Percentiles rank a stretch among this genome's conserved stretches.
Evolutionary conservation across 2,329 filamentous ascomycete species (phyloP).

Genomic region (Verticillium zaregamsianum): DNA sequence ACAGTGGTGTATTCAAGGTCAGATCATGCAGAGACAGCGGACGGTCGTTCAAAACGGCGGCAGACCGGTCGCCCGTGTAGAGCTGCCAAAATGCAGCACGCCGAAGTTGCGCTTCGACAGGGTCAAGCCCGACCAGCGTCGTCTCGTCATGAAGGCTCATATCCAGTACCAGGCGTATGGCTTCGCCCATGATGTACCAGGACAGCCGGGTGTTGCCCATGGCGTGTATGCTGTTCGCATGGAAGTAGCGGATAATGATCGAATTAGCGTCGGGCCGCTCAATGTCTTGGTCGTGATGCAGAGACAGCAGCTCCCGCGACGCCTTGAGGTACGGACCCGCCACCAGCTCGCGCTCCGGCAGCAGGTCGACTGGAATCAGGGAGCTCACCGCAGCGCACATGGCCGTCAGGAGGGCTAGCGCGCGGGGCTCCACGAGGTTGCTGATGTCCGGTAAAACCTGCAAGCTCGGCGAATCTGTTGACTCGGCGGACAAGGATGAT

Average conservation of each 20-base stretch:
- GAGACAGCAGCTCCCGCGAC: constrained; percentile 30
- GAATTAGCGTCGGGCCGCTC: constrained; percentile 38
- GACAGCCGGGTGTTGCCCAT: constrained; percentile 37
- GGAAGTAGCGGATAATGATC: constrained; percentile 38
- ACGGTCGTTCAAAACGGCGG: constrained; percentile 32
- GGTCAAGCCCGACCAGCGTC: constrained; percentile 24
- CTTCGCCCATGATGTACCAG: constrained; percentile 42
- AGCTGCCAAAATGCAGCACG: constrained; percentile 34
- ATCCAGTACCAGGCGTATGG: constrained; percentile 34
- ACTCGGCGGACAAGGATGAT: not conserved
- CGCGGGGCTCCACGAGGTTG: constrained; percentile 2
- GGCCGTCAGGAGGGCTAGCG: constrained; percentile 38
- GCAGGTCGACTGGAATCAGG: constrained; percentile 33
- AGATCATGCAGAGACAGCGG: constrained; percentile 40
- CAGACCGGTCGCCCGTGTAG: constrained; percentile 35
- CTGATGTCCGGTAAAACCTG: no score
- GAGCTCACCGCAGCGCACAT: constrained; percentile 39
- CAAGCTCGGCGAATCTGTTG: not conserved
- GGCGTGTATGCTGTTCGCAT: constrained; percentile 40
- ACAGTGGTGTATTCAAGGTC: constrained; percentile 34
- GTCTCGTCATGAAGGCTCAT: constrained; percentile 38
- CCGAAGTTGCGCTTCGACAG: constrained; percentile 32
- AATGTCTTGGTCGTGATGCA: constrained; percentile 35
- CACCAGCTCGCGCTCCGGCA: constrained; percentile 31
- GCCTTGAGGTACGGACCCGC: constrained; percentile 33